Evolutionary conservation across 345 rosid genomes (phyloP).

Genomic region (Populus davidiana): DNA sequence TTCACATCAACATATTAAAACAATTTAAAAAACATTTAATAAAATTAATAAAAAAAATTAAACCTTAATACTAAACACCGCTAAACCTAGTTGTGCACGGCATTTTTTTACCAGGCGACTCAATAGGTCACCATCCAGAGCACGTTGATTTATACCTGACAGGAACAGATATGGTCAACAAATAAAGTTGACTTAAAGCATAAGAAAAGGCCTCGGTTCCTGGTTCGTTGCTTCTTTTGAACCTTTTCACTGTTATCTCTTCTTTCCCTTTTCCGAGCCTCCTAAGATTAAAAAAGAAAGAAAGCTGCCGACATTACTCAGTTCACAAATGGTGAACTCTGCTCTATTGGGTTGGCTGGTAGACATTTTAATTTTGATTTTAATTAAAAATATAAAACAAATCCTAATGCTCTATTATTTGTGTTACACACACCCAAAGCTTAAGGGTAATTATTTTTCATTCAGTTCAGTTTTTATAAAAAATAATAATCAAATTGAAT

Average conservation of each 20-base stretch:
- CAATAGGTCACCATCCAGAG: too few relatives aligned
- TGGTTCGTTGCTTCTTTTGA: neutral
- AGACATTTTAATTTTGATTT: neutral
- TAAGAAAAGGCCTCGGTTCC: neutral
- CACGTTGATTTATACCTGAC: neutral
- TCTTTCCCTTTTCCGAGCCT: neutral
- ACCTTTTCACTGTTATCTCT: neutral
- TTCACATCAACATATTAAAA: too few relatives aligned
- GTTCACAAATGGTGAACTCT: too few relatives aligned
- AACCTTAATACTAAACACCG: too few relatives aligned
- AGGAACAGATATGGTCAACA: neutral
- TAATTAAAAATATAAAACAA: too few relatives aligned
- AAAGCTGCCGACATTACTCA: constrained; percentile 3
- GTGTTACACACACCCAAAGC: neutral
- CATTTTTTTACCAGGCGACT: neutral
- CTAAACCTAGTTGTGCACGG: neutral
- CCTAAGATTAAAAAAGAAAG: too few relatives aligned
- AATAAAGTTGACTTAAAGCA: neutral
- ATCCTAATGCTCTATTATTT: neutral
- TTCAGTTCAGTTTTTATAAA: too few relatives aligned
- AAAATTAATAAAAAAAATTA: too few relatives aligned
- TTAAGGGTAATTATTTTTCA: too few relatives aligned
- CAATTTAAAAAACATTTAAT: too few relatives aligned
- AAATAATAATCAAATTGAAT: too few relatives aligned
- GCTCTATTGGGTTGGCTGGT: neutral